Evolutionary conservation across 2,329 filamentous ascomycete genomes (phyloP).

Genomic region (Aspergillus sp.): DNA sequence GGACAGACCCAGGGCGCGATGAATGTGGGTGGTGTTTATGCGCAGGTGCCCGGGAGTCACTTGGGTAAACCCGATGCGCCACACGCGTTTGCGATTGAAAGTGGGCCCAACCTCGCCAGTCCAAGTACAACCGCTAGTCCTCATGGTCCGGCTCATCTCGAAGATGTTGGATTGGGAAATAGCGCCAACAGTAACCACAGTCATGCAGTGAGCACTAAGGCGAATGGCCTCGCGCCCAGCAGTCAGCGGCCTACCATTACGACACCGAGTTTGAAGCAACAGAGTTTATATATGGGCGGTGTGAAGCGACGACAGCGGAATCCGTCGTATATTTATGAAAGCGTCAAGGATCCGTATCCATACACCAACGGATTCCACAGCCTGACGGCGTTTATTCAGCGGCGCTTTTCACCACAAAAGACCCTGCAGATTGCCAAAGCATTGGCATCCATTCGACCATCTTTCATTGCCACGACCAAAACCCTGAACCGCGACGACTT

Average conservation of each 20-base stretch:
- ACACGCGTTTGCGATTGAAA: slow-evolving; percentile 55
- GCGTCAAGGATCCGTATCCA: slow-evolving; percentile 81
- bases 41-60: slow-evolving; percentile 27
- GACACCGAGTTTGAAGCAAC: slow-evolving; percentile 37
- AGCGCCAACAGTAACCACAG: slow-evolving; percentile 4
- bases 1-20: slow-evolving; percentile 24
- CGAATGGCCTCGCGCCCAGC: slow-evolving; percentile 22
- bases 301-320: slow-evolving; percentile 54
- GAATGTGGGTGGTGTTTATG: slow-evolving; percentile 29
- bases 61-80: slow-evolving; percentile 40
- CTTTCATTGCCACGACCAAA: slow-evolving; percentile 84
- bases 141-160: slow-evolving; percentile 37
- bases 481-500: slow-evolving; percentile 83
- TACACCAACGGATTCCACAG: slow-evolving; percentile 88
- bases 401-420: slow-evolving; percentile 68
- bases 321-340: slow-evolving; percentile 78
- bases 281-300: slow-evolving; percentile 24
- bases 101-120: slow-evolving; percentile 50
- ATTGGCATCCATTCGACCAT: slow-evolving; percentile 80
- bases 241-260: slow-evolving; percentile 33
- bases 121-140: slow-evolving; percentile 51
- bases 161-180: slow-evolving; percentile 23
- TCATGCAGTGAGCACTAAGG: slow-evolving; percentile 17
- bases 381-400: slow-evolving; percentile 69
- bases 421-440: slow-evolving; percentile 77